These are phyloP conservation scores for Macrolepiota fuliginosa DNA, from an alignment of 768 basidiomycete genomes.

Conservation along the genomic window DNA sequence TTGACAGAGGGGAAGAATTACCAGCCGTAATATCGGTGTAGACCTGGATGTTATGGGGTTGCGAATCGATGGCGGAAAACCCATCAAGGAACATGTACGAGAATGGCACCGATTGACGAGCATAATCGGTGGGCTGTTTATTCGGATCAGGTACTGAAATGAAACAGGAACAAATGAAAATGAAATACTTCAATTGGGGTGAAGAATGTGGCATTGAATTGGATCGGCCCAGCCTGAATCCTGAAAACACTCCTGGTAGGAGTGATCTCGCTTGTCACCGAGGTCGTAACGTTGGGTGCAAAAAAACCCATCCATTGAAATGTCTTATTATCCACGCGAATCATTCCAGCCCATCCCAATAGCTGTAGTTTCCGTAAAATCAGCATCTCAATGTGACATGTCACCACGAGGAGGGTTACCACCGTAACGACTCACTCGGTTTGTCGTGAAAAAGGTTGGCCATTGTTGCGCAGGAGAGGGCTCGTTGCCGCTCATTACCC, in stretches of 20 bases:
- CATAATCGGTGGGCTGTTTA: constrained; percentile 41
- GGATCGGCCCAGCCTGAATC: constrained; percentile 49
- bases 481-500: not conserved
- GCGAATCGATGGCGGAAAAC: constrained; percentile 33
- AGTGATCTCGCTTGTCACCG: constrained; percentile 33
- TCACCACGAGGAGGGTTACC: too few species aligned
- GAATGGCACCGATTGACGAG: constrained; percentile 52
- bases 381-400: not conserved
- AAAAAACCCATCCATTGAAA: constrained; percentile 43
- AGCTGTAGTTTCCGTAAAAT: constrained; percentile 25
- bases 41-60: too few species aligned
- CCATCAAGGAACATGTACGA: constrained; percentile 40
- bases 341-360: constrained; percentile 43
- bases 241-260: constrained; percentile 52
- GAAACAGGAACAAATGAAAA: not conserved
- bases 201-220: too few species aligned
- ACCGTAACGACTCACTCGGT: not conserved
- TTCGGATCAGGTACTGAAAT: not conserved
- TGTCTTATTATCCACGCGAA: constrained; percentile 43
- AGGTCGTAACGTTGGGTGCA: constrained; percentile 20
- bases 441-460: not conserved
- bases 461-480: not conserved
- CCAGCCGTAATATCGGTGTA: constrained; percentile 41
- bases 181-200: constrained; percentile 49
- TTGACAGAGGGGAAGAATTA: not conserved